Evolutionary conservation across 2,329 filamentous ascomycete species (phyloP).

Genomic region (Cadophora malorum): DNA sequence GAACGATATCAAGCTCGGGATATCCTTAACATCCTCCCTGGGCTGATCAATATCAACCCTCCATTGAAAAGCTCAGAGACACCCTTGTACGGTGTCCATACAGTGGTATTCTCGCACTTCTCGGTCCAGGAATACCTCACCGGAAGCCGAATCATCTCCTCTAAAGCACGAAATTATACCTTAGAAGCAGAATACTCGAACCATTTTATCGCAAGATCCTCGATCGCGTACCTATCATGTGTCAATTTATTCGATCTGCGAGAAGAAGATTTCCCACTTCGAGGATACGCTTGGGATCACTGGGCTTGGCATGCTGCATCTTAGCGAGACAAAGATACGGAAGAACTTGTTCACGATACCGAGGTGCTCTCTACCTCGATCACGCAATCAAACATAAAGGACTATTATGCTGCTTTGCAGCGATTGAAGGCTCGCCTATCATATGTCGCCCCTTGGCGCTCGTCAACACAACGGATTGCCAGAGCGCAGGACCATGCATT

Average conservation of each 20-base stretch:
- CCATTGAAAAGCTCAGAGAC: background rate
- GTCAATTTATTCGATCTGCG: background rate
- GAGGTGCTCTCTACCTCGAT: background rate
- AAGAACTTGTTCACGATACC: background rate
- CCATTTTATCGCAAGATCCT: background rate
- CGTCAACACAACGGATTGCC: background rate
- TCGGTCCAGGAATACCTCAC: slow-evolving; percentile 1
- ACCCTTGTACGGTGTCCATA: background rate
- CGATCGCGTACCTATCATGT: background rate
- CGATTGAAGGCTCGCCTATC: background rate
- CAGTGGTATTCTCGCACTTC: background rate
- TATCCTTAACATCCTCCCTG: background rate
- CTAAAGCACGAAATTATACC: background rate
- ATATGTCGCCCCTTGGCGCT: background rate
- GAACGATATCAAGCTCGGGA: background rate
- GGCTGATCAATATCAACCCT: background rate
- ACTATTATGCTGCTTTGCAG: background rate
- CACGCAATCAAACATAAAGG: background rate
- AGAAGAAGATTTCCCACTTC: background rate
- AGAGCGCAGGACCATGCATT: background rate
- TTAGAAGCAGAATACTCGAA: slow-evolving; percentile 4
- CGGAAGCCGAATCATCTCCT: background rate
- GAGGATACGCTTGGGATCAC: slow-evolving; percentile 2
- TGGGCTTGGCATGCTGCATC: background rate
- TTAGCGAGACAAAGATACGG: background rate